Base-by-base conservation (phyloP, 176 grass and related monocot genomes). In the Zoysia japonica region DNA sequence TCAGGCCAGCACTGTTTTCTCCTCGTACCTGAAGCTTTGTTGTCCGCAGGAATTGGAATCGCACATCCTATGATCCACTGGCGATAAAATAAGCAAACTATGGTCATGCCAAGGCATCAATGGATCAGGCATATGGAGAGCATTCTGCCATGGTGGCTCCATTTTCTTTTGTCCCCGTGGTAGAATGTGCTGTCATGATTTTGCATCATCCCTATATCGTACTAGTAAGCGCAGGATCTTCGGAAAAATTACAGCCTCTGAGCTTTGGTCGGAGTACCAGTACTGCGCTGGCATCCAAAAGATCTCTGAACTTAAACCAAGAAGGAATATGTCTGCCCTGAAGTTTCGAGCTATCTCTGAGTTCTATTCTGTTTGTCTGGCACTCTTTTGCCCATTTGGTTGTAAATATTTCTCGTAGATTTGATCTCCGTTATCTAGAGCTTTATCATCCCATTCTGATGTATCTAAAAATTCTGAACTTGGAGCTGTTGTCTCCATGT, bases 81-180 rank as follows among this genome's bases (percentile, higher is more conserved):
- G 47, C 68, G 75, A 79, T 80, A 63, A 39, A 75, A 70, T 53
- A 75, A 46, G 39, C 42, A 65, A 61, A 70, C 44, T 63, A 70
- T 68, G 46, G 50, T 70, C 62, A 35, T 81, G 71, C 52, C 17
- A 37, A 40, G 50, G 61, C 13, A 73, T 68, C 81, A 47, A 78
- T 28, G 28, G 28, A 28, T 16, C 62, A 51, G 70, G 63, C 70
- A 75, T 46, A 84, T 84, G 81, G 45, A 54, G 28, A 42, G 65
- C 47, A 55, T 74, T 69, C 54, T 76, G 28, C 71, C 65, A 49
- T 79, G 11, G 71, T 84, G 77, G 65, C 56, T 71, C 71, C 56
- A 51, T 85, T 80, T 80, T 76, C 55, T 82, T 47, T 51, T 76
- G 82, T 80, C 65, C 82, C 71, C 70, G 67, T 74, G 82, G 64